These are phyloP conservation scores for Massariosphaeria phaeospora DNA, from an alignment of 495 filamentous ascomycete genomes.

Conservation along the genomic window DNA sequence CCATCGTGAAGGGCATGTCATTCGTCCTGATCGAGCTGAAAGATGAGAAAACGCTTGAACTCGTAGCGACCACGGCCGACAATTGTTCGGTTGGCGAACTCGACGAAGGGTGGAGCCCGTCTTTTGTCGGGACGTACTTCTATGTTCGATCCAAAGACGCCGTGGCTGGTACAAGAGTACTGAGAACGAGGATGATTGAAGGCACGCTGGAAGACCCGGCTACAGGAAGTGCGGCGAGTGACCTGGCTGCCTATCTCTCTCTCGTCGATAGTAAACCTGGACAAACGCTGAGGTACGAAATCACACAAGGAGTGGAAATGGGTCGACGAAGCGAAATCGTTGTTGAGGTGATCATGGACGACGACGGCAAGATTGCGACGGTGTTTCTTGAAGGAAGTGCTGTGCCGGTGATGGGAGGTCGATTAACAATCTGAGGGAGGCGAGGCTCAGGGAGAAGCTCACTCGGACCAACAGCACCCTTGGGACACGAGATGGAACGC, in stretches of 20 bases:
- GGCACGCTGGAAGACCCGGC: slow-evolving; percentile 61
- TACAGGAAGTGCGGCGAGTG: slow-evolving; percentile 60
- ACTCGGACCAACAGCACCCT: neutral
- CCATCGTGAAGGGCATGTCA: slow-evolving; percentile 66
- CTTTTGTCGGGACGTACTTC: slow-evolving; percentile 54
- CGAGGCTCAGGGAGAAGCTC: neutral
- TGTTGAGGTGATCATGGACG: slow-evolving; percentile 41
- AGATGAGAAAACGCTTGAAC: slow-evolving; percentile 43
- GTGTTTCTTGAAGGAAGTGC: slow-evolving; percentile 37
- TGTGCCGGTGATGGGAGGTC: slow-evolving; percentile 41
- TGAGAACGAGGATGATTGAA: slow-evolving; percentile 53
- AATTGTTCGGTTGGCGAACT: slow-evolving; percentile 16
- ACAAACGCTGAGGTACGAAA: slow-evolving; percentile 43
- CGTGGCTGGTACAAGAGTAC: slow-evolving; percentile 32
- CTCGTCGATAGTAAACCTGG: slow-evolving; percentile 41
- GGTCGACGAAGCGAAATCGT: slow-evolving; percentile 60
- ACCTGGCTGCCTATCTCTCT: slow-evolving; percentile 54
- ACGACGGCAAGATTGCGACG: slow-evolving; percentile 30
- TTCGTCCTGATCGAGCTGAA: slow-evolving; percentile 55
- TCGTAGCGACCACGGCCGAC: slow-evolving; percentile 32
- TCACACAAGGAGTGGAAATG: slow-evolving; percentile 79
- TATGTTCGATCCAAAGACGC: slow-evolving; percentile 45
- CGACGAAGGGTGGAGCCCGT: slow-evolving; percentile 55
- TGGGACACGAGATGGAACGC: neutral
- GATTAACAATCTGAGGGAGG: slow-evolving; percentile 10